phyloP scores from a whole-genome alignment of 140 eudicot species.

The Ambrosia hybrid region DNA sequence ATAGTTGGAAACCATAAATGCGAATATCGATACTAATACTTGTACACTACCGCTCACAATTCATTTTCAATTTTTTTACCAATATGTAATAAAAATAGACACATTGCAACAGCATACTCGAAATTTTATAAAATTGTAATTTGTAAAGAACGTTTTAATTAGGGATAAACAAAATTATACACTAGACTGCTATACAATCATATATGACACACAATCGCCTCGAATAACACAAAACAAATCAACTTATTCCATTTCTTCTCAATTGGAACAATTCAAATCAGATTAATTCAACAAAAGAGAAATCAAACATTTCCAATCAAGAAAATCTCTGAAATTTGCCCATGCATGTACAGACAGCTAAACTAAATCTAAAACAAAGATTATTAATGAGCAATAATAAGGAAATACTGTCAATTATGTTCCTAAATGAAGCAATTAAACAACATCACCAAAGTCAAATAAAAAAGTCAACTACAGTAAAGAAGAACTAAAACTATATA shows the following conservation, averaged over 20 bases:
- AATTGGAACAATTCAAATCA: background rate
- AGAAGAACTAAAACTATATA: background rate
- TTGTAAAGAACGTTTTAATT: background rate
- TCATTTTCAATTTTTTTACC: too few relatives aligned
- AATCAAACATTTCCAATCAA: conserved; percentile 12
- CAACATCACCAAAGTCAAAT: conserved; percentile 3
- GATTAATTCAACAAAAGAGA: conserved; percentile 1
- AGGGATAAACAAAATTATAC: background rate
- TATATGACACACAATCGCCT: background rate
- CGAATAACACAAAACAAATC: background rate
- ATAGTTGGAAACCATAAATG: too few relatives aligned
- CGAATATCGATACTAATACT: too few relatives aligned
- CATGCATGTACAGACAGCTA: conserved; percentile 25
- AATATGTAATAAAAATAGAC: too few relatives aligned
- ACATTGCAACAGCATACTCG: too few relatives aligned
- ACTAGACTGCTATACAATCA: background rate
- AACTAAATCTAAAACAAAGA: conserved; percentile 19
- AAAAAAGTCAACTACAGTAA: conserved; percentile 30
- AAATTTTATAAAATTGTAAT: too few relatives aligned
- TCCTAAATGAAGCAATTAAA: conserved; percentile 7
- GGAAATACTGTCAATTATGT: background rate
- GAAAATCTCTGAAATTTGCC: conserved; percentile 10
- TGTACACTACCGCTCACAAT: too few relatives aligned
- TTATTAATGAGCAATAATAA: background rate
- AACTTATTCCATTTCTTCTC: background rate